Conservation (phyloP, 2,329 filamentous ascomycete genomes). For the Pyrenochaeta sp. region DNA sequence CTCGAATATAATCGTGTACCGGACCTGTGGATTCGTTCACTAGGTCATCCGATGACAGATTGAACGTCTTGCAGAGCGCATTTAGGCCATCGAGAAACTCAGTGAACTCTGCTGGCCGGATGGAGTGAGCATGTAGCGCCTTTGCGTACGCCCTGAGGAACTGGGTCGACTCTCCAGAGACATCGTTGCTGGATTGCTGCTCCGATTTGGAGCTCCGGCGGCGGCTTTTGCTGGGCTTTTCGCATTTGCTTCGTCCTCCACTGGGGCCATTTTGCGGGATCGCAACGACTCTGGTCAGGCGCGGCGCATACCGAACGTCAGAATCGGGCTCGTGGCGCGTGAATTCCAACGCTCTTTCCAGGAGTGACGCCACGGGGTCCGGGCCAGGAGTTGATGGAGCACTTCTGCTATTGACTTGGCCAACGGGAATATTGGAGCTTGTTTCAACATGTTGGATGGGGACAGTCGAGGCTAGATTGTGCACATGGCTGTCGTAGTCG, state of each 20-base stretch:
- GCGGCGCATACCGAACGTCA: slow-evolving; percentile 32
- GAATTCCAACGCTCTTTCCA: slow-evolving; percentile 35
- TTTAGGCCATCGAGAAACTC: slow-evolving; percentile 46
- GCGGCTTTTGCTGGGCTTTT: slow-evolving; percentile 4
- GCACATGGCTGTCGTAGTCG: slow-evolving; percentile 25
- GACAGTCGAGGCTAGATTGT: slow-evolving; percentile 23
- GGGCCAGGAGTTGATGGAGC: background rate
- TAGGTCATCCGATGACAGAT: slow-evolving; percentile 14
- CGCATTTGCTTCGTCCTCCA: slow-evolving; percentile 1
- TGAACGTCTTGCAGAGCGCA: slow-evolving; percentile 27
- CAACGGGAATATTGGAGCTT: slow-evolving; percentile 33
- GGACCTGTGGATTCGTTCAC: slow-evolving; percentile 8
- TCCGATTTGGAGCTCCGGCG: slow-evolving; percentile 1
- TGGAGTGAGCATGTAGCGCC: slow-evolving; percentile 24
- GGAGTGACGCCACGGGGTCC: slow-evolving; percentile 19
- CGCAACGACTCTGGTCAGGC: slow-evolving; percentile 31
- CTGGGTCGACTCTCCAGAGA: no score
- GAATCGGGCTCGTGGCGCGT: slow-evolving; percentile 31
- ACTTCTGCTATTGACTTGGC: slow-evolving; percentile 12
- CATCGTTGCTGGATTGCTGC: slow-evolving; percentile 10
- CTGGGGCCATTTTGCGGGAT: slow-evolving; percentile 28
- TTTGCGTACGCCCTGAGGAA: no score
- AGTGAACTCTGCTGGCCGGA: slow-evolving; percentile 37
- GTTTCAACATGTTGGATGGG: slow-evolving; percentile 34
- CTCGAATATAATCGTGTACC: slow-evolving; percentile 34